Percentiles rank a stretch among this genome's conserved stretches.
Evolutionary conservation across 1,284 basidiomycete genomes (phyloP).

Genomic region (Cutaneotrichosporon mucoides): DNA sequence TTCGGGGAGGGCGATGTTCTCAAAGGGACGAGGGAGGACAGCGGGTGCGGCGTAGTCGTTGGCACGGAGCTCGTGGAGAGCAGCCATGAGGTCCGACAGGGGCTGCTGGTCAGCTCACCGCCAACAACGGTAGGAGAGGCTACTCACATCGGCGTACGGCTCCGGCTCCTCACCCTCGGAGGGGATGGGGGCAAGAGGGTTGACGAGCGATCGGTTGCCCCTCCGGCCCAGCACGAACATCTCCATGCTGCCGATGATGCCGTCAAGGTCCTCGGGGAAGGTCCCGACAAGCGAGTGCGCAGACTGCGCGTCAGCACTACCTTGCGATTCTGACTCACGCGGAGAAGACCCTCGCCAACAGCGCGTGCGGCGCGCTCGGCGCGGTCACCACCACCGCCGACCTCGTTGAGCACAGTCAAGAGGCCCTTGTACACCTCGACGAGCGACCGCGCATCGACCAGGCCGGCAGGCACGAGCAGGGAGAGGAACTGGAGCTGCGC

Average conservation of each 20-base stretch:
- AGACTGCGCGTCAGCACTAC: conserved; percentile 26
- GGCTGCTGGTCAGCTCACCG: conserved; percentile 22
- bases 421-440: conserved; percentile 73
- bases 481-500: conserved; percentile 83
- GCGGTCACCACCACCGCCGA: conserved; percentile 78
- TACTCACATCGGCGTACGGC: conserved; percentile 35
- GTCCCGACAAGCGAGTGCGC: conserved; percentile 31
- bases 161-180: conserved; percentile 30
- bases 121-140: no score
- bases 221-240: conserved; percentile 33
- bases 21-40: conserved; percentile 64
- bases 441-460: conserved; percentile 72
- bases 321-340: conserved; percentile 54
- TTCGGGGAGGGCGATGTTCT: conserved; percentile 47
- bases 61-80: conserved; percentile 35
- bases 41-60: conserved; percentile 26
- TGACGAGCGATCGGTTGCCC: conserved; percentile 25
- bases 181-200: conserved; percentile 38
- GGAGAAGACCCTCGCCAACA: conserved; percentile 80
- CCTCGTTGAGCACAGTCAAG: conserved; percentile 78
- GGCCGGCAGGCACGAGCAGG: conserved; percentile 67
- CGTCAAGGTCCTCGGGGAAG: conserved; percentile 35
- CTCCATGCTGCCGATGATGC: conserved; percentile 36
- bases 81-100: conserved; percentile 35
- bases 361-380: conserved; percentile 79